phyloP scores from a whole-genome alignment of 805 yeast genomes.

The Lipomyces japonicus region DNA sequence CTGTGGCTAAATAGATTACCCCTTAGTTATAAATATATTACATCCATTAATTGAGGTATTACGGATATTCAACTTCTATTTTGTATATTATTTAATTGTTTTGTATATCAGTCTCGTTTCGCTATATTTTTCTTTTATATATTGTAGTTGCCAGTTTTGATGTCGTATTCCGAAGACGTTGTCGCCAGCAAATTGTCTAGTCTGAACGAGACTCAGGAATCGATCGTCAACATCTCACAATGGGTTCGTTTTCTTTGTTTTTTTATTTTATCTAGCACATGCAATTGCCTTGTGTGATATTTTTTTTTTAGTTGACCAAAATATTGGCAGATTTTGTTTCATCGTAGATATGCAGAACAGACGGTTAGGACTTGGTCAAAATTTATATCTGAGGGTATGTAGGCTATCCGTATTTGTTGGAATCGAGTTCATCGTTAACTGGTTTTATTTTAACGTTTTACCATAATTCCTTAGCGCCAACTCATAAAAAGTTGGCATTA shows the following conservation, averaged over 20 bases:
- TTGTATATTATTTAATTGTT: too few relatives aligned
- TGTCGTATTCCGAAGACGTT: slow-evolving; percentile 53
- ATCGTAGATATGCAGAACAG: slow-evolving; percentile 53
- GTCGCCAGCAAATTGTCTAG: slow-evolving; percentile 39
- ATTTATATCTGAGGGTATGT: slow-evolving; percentile 34
- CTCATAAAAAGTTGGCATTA: slow-evolving; percentile 50
- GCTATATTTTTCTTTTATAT: too few relatives aligned
- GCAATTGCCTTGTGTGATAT: too few relatives aligned
- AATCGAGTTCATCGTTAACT: neutral
- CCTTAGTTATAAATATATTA: too few relatives aligned
- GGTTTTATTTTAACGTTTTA: neutral
- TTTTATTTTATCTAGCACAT: neutral
- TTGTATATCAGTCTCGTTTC: too few relatives aligned
- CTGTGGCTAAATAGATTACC: too few relatives aligned
- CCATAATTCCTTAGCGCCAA: slow-evolving; percentile 31
- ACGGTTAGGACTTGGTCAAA: slow-evolving; percentile 54
- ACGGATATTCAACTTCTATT: too few relatives aligned
- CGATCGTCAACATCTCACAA: slow-evolving; percentile 70
- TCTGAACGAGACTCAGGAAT: slow-evolving; percentile 60
- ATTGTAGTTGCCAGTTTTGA: slow-evolving; percentile 9
- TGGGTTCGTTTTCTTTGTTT: slow-evolving; percentile 47
- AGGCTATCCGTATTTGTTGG: neutral
- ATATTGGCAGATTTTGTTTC: slow-evolving; percentile 45
- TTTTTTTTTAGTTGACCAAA: neutral
- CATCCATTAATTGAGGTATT: too few relatives aligned